A percentile compares a stretch with the other conserved stretches of the same genome.
phyloP scores from a whole-genome alignment of 2,329 filamentous ascomycete genomes.

The Endoconidiophora polonica region DNA sequence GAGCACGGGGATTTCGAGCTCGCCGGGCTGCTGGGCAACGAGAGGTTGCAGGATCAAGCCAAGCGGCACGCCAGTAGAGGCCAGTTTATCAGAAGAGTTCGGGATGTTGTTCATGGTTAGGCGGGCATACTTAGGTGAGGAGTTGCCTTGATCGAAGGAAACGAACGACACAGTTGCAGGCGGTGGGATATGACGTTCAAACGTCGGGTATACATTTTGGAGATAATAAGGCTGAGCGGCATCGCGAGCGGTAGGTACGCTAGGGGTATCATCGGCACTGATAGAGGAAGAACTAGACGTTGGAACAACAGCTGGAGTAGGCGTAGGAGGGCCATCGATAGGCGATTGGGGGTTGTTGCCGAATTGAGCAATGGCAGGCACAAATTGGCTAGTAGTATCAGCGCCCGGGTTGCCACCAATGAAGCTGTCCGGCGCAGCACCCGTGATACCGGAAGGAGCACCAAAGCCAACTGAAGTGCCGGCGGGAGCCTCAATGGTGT shows the following conservation, averaged over 20 bases:
- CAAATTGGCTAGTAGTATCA: constrained; percentile 21
- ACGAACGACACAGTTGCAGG: constrained; percentile 79
- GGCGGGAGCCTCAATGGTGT: constrained; percentile 54
- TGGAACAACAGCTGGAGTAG: constrained; percentile 17
- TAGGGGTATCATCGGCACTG: constrained; percentile 84
- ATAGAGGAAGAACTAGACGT: constrained; percentile 35
- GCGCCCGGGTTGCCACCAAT: constrained; percentile 6
- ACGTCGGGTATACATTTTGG: constrained; percentile 79
- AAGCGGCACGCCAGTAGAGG: constrained; percentile 66
- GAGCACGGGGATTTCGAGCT: constrained; percentile 73
- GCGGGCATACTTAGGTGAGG: constrained; percentile 83
- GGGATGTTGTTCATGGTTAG: constrained; percentile 91
- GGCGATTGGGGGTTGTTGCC: constrained; percentile 18
- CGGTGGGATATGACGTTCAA: constrained; percentile 83
- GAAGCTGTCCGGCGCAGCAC: constrained; percentile 3
- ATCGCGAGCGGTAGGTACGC: constrained; percentile 74
- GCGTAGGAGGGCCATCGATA: constrained; percentile 18
- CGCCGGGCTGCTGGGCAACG: constrained; percentile 65
- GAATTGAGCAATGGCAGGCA: constrained; percentile 15
- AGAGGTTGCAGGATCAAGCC: constrained; percentile 81
- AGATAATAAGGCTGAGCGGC: constrained; percentile 68
- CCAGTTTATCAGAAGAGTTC: constrained; percentile 59
- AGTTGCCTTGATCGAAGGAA: constrained; percentile 90
- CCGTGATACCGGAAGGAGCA: constrained; percentile 38
- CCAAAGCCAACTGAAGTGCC: constrained; percentile 54